Conservation (phyloP, 2,329 filamentous ascomycete genomes). For the Epichloe hybrida region DNA sequence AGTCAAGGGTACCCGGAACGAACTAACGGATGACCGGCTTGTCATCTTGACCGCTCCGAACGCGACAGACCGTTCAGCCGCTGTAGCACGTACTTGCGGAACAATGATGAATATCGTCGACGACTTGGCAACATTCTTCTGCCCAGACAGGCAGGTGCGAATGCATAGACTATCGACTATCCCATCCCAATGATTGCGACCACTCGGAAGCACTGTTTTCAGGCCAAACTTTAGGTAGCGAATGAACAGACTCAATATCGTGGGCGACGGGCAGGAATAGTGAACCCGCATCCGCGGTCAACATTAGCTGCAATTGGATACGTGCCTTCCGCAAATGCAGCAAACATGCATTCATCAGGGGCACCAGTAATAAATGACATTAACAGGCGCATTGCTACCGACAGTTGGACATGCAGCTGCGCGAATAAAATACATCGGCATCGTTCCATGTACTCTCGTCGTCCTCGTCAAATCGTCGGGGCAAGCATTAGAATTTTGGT, state of each 20-base stretch:
- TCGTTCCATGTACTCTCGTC: background rate
- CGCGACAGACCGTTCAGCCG: too few species aligned
- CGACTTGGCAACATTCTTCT: too few species aligned
- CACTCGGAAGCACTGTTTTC: background rate
- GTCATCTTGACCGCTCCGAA: too few species aligned
- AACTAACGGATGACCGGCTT: too few species aligned
- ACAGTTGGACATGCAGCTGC: background rate
- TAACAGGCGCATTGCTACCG: background rate
- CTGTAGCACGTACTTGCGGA: too few species aligned
- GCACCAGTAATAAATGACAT: background rate
- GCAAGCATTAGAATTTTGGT: background rate
- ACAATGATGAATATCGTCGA: too few species aligned
- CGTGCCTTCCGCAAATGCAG: background rate
- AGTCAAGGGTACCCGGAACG: too few species aligned
- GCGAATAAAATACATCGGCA: background rate
- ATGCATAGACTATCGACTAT: too few species aligned
- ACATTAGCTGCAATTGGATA: background rate
- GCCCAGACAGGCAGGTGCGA: background rate
- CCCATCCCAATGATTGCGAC: background rate
- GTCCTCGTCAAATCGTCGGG: background rate
- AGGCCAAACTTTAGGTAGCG: too few species aligned
- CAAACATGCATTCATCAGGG: background rate
- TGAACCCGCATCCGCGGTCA: too few species aligned
- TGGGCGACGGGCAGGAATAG: too few species aligned
- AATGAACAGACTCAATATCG: too few species aligned